Conservation (phyloP, 495 filamentous ascomycete genomes). For the Opeltia flavorubescens region DNA sequence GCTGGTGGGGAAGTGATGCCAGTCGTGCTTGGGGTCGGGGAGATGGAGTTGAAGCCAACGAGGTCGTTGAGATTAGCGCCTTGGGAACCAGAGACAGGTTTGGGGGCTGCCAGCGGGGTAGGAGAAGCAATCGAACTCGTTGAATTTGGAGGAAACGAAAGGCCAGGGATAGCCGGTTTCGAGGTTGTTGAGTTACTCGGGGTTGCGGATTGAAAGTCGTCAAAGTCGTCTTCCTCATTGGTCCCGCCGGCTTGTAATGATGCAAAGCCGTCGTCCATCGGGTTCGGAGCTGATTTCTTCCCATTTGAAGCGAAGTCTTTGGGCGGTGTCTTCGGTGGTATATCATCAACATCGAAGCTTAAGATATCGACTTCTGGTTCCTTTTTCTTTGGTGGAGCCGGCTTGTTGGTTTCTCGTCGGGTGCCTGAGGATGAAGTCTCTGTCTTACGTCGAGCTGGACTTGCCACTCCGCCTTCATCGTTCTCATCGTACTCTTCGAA, state of each 20-base stretch:
- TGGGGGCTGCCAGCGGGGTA: slow-evolving; percentile 64
- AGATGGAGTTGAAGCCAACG: slow-evolving; percentile 66
- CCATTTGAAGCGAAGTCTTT: slow-evolving; percentile 30
- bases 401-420: slow-evolving; percentile 38
- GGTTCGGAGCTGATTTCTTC: slow-evolving; percentile 30
- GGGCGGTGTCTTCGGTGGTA: slow-evolving; percentile 29
- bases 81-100: slow-evolving; percentile 69
- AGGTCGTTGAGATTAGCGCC: slow-evolving; percentile 66
- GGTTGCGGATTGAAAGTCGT: slow-evolving; percentile 93
- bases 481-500: slow-evolving; percentile 98
- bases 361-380: slow-evolving; percentile 81
- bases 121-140: slow-evolving; percentile 50
- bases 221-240: slow-evolving; percentile 84
- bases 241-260: slow-evolving; percentile 34
- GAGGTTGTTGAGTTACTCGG: slow-evolving; percentile 36
- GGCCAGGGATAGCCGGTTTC: slow-evolving; percentile 26
- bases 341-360: slow-evolving; percentile 66
- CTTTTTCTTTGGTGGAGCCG: slow-evolving; percentile 60
- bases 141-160: slow-evolving; percentile 34
- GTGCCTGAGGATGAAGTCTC: slow-evolving; percentile 25
- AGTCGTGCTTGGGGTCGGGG: slow-evolving; percentile 44
- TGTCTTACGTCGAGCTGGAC: slow-evolving; percentile 31
- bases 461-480: slow-evolving; percentile 56
- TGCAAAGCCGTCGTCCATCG: slow-evolving; percentile 35
- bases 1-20: slow-evolving; percentile 37